phyloP scores from a whole-genome alignment of 176 grass and related monocot species.

The Oryza officinalis region DNA sequence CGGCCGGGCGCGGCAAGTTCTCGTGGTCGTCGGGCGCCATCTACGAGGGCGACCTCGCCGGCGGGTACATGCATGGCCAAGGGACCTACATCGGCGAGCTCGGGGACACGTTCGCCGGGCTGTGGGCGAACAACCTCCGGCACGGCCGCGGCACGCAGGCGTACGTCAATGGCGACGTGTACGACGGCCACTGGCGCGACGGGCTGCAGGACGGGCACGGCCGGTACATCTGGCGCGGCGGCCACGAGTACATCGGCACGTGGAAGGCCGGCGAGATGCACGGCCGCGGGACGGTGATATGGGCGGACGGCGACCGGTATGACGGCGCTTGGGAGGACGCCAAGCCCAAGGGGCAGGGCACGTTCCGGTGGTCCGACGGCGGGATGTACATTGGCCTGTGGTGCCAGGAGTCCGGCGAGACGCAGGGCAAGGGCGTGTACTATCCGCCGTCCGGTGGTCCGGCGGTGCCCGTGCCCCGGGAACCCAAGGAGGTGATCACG shows the following conservation, averaged over 20 bases:
- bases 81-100: conserved; percentile 38
- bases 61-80: background rate
- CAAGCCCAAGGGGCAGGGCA: conserved; percentile 44
- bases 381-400: conserved; percentile 46
- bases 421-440: conserved; percentile 24
- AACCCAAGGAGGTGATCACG: conserved; percentile 59
- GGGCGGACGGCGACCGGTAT: conserved; percentile 57
- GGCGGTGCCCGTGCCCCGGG: conserved; percentile 48
- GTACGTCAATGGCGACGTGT: conserved; percentile 38
- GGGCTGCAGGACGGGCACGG: conserved; percentile 59
- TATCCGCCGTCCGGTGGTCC: conserved; percentile 27
- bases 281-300: conserved; percentile 49
- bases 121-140: conserved; percentile 72
- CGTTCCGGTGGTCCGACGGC: conserved; percentile 48
- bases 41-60: conserved; percentile 62
- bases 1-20: conserved; percentile 72
- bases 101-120: conserved; percentile 71
- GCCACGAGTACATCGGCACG: conserved; percentile 76
- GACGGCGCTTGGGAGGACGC: conserved; percentile 59
- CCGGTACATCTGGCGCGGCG: conserved; percentile 58
- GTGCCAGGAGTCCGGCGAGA: conserved; percentile 19
- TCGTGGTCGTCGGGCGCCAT: conserved; percentile 74
- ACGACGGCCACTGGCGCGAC: conserved; percentile 49
- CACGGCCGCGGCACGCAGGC: conserved; percentile 48
- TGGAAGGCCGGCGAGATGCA: conserved; percentile 65